Evolutionary conservation across 106 monocot genomes (phyloP), one percentile per base, ranked within the genome.

Genomic region (Allium fistulosum): DNA sequence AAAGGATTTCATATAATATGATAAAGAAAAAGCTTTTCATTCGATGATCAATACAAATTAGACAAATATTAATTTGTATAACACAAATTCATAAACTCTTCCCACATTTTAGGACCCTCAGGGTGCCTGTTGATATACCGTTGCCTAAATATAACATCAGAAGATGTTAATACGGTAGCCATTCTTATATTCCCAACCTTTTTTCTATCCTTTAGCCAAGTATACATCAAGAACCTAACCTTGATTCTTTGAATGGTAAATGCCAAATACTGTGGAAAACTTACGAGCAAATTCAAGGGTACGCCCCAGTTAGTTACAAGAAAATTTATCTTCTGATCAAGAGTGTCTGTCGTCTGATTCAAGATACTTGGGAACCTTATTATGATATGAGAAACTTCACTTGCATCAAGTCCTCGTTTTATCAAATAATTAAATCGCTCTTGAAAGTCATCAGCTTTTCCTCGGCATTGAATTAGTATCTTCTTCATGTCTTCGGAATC

Each of bases 401-500:
- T 61, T 6, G 70, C 73, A 10, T 81, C 72, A 5, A 93, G 49
- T 51, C 93, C 93, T 65, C 50, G 53, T 56, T 79, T 72, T 18
- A 88, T 78, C 26, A 93, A 73, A 71, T 76, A 86, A 59, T 86
- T 71, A 66, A 74, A 88, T n/a, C 85, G 52, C 9, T 83, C 79
- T 74, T 88, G 83, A 53, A 93, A 80, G 26, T 93, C 82, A 65
- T 86, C 79, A 26, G 84, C 83, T 78, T 86, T 93, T 12, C 88
- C 93, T 26, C 88, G 78, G 51, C 79, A 86, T 9, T 45, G 46
- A 2, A 62, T 59, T 10, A 83, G 69, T 61, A 77, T 86, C 75
- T 69, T 80, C 51, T 68, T 53, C 85, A 93, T 81, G 57, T 88
- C 81, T 49, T 81, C 74, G 9, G 88, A 86, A 48, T 71, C 53